Conservation (phyloP, 1,139 yeast species). For the Chernovozyma sophiae-reginae region DNA sequence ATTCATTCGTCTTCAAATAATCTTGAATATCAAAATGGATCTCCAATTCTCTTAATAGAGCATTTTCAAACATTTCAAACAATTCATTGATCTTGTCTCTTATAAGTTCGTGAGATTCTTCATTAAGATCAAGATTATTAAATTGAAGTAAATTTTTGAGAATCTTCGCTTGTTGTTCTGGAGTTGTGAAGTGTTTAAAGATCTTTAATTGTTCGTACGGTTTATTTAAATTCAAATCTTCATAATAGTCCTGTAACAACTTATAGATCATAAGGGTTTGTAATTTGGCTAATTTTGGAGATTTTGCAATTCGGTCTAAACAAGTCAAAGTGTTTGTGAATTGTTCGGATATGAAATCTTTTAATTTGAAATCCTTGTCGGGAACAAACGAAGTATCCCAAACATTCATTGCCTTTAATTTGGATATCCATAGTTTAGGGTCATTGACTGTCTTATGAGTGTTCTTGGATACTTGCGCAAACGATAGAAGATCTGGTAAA, state of each 20-base stretch:
- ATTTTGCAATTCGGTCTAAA: constrained; percentile 33
- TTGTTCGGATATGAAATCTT: neutral
- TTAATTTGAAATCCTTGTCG: constrained; percentile 2
- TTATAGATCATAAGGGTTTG: constrained; percentile 42
- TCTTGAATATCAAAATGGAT: constrained; percentile 52
- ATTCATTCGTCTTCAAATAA: constrained; percentile 29
- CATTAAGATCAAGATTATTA: constrained; percentile 35
- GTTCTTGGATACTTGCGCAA: constrained; percentile 36
- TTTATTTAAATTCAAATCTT: constrained; percentile 44
- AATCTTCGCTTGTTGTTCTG: constrained; percentile 46
- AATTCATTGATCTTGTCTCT: constrained; percentile 51
- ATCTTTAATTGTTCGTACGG: constrained; percentile 44
- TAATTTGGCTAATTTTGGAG: constrained; percentile 38
- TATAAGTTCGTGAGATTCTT: constrained; percentile 29
- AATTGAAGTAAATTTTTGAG: constrained; percentile 36
- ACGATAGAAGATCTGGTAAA: constrained; percentile 33
- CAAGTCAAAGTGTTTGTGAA: constrained; percentile 33
- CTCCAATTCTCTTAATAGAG: constrained; percentile 69
- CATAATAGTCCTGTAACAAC: constrained; percentile 41
- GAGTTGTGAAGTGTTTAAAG: constrained; percentile 45
- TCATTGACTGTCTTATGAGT: constrained; percentile 35
- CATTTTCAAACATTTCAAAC: constrained; percentile 71
- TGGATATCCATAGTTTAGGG: constrained; percentile 48
- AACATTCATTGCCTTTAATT: constrained; percentile 45
- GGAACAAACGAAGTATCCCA: constrained; percentile 33